phyloP scores from a whole-genome alignment of 1,284 basidiomycete genomes.

The Cryptococcus jaspeensis region DNA sequence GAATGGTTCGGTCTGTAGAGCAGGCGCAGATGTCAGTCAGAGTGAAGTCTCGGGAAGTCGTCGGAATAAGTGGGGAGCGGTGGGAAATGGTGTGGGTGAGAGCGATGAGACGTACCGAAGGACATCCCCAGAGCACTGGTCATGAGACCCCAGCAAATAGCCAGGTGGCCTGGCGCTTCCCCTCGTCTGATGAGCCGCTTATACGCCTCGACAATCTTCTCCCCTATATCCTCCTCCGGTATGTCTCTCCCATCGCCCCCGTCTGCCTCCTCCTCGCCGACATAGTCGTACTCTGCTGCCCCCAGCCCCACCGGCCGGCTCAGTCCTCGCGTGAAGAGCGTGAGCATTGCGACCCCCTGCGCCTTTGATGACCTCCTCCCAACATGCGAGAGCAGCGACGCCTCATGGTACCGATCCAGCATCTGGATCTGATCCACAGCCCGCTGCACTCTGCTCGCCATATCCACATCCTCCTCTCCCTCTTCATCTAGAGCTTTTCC shows the following conservation, averaged over 20 bases:
- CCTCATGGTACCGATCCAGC: constrained; percentile 77
- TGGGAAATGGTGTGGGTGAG: too few species aligned
- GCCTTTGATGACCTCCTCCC: constrained; percentile 80
- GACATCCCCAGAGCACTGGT: constrained; percentile 72
- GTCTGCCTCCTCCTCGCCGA: constrained; percentile 13
- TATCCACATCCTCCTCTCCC: constrained; percentile 9
- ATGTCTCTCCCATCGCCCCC: constrained; percentile 18
- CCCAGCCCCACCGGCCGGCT: constrained; percentile 54
- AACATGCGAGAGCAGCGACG: constrained; percentile 85
- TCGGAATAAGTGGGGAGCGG: not conserved
- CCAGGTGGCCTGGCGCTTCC: constrained; percentile 74
- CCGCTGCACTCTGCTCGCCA: constrained; percentile 5
- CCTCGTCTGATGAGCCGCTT: constrained; percentile 67
- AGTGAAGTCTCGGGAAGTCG: not conserved
- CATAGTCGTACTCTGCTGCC: constrained; percentile 1
- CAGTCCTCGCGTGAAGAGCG: constrained; percentile 81
- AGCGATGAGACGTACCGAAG: constrained; percentile 61
- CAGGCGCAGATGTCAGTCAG: not conserved
- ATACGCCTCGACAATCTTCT: constrained; percentile 61
- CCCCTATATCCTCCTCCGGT: constrained; percentile 14
- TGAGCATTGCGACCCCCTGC: constrained; percentile 90
- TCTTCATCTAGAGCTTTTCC: not conserved
- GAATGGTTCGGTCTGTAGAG: constrained; percentile 57
- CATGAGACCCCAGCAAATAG: constrained; percentile 84
- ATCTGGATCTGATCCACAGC: constrained; percentile 50